Evolutionary conservation across 306 rosid genomes (phyloP).

Genomic region (Astragalus membranaceus): DNA sequence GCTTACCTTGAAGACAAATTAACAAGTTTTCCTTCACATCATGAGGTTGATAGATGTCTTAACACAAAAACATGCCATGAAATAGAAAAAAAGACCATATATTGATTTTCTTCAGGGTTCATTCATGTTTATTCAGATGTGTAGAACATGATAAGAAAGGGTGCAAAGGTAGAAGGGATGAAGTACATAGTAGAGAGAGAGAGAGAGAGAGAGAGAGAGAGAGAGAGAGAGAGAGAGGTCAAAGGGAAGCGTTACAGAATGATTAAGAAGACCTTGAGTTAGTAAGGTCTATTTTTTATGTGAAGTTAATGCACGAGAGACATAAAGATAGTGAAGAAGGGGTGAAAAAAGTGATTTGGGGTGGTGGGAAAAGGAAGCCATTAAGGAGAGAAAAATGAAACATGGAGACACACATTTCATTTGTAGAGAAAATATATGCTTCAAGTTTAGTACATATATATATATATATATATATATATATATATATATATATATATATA

Average conservation of each 20-base stretch:
- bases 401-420: slow-evolving; percentile 16
- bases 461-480: too few relatives aligned
- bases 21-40: slow-evolving; percentile 16
- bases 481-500: too few relatives aligned
- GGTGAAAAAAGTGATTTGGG: slow-evolving; percentile 4
- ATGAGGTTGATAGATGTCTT: not conserved
- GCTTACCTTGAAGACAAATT: slow-evolving; percentile 21
- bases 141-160: not conserved
- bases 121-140: not conserved
- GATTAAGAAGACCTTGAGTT: not conserved
- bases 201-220: not conserved
- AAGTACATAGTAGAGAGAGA: not conserved
- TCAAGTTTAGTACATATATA: slow-evolving; percentile 3
- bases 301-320: not conserved
- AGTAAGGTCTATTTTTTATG: not conserved
- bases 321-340: slow-evolving; percentile 2
- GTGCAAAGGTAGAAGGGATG: not conserved
- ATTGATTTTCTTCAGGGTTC: not conserved
- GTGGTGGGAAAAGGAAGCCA: slow-evolving; percentile 21
- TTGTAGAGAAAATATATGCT: slow-evolving; percentile 3
- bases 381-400: slow-evolving; percentile 15
- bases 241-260: not conserved
- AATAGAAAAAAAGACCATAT: not conserved
- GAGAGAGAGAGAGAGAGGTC: not conserved
- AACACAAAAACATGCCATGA: not conserved